phyloP scores from a whole-genome alignment of 73 alveolate genomes.

The Tetrahymena elliotti region DNA sequence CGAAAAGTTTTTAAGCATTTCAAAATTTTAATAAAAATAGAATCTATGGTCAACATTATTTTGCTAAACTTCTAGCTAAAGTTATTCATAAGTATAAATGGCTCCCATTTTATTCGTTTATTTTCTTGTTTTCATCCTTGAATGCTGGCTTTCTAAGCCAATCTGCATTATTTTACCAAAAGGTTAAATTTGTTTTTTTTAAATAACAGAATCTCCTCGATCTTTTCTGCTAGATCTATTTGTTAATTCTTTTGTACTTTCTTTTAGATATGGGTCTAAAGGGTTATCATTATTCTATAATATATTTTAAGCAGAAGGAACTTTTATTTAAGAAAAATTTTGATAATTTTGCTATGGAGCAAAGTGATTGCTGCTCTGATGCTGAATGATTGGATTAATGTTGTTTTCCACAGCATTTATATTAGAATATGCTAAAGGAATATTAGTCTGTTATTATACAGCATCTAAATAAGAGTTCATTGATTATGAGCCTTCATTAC shows the following conservation, averaged over 20 bases:
- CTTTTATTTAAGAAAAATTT: neutral
- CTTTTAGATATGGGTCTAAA: neutral
- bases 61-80: neutral
- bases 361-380: neutral
- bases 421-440: neutral
- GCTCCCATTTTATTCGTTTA: neutral
- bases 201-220: neutral
- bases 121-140: neutral
- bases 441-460: neutral
- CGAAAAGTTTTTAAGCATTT: neutral
- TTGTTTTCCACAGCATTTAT: neutral
- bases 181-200: neutral
- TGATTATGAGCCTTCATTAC: neutral
- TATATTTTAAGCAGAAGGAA: neutral
- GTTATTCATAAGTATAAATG: neutral
- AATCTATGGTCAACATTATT: neutral
- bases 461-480: neutral
- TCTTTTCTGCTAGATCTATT: neutral
- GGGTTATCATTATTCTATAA: neutral
- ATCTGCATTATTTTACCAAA: neutral
- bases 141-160: neutral
- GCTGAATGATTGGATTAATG: neutral
- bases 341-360: neutral
- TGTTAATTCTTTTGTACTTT: neutral
- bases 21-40: neutral